Base-by-base conservation (phyloP, 169 alveolate genomes). In the Cryptosporidium felis region DNA sequence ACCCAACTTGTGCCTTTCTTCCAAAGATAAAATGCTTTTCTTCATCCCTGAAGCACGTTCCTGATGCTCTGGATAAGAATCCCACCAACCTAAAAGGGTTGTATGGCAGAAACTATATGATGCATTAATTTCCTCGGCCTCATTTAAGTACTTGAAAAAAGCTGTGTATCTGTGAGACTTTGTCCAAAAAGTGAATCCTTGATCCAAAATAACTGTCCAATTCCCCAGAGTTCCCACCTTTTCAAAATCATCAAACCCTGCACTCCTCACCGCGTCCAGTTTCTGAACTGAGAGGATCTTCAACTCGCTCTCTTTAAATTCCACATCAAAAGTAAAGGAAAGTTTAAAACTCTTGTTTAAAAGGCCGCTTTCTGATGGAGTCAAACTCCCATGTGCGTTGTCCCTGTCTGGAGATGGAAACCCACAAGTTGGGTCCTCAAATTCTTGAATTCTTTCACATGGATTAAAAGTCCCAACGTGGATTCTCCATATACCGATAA, bases 401-500 rank as follows among this genome's bases (percentile, higher is more conserved):
- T 74, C 85, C 28, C 67, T 74, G 36, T 74, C 85, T 34, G 85
- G 85, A 49, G 85, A 49, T 38, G 85, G 74, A 53, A 74, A 74
- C 14, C 85, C 85, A 36, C 85, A 74, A 1, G 67, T 38, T 38
- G 65, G 60, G 56, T 74, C 85, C 32, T 74, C 74, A 74, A 36
- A 74, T 16, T 49, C 30, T 61, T 9, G 80, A 1, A 8, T 21
- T 5, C 30, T 16, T 12, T 21, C 32, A 53, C 85, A 74, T 10
- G 85, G 85, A 23, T 26, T 49, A 56, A 53, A 74, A 49, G 44
- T 74, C 10, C 85, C 85, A 3, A 56, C 49, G 46, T 74, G 61
- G 18, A 74, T 56, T 34, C 67, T 74, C 85, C 85, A 74, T 5
- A 32, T 34, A 2, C 85, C 85, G 26, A 53, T 44, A 3, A 74